Percentiles rank a stretch among this genome's conserved stretches.
These are phyloP conservation scores for Penicillium cinerascens DNA, from an alignment of 495 filamentous ascomycete genomes.

Conservation along the genomic window DNA sequence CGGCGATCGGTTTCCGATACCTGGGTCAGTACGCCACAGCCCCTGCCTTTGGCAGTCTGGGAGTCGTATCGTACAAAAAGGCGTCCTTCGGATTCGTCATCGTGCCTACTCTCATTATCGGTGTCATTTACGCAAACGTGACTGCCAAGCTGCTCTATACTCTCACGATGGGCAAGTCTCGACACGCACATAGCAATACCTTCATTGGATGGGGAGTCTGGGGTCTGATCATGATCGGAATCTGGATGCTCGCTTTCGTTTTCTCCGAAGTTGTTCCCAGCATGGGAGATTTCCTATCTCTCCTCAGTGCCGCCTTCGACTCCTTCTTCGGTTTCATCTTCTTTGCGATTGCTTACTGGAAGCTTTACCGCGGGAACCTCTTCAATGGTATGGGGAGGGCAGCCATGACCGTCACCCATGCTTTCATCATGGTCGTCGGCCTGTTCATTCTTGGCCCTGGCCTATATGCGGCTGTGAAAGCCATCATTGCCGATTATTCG, in stretches of 20 bases:
- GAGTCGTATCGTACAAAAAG: conserved; percentile 44
- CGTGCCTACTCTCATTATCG: conserved; percentile 49
- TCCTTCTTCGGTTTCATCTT: conserved; percentile 43
- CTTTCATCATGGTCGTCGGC: conserved; percentile 38
- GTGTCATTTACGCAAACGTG: conserved; percentile 50
- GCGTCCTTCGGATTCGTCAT: conserved; percentile 45
- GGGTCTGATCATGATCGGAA: conserved; percentile 39
- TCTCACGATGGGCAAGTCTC: conserved; percentile 42
- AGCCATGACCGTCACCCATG: conserved; percentile 40
- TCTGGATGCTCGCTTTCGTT: conserved; percentile 46
- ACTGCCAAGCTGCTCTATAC: conserved; percentile 50
- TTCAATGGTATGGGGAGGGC: conserved; percentile 25
- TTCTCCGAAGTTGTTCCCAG: conserved; percentile 52
- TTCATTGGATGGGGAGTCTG: conserved; percentile 49
- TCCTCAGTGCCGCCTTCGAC: conserved; percentile 45
- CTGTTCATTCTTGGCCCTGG: conserved; percentile 51
- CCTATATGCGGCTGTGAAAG: conserved; percentile 50
- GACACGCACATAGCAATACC: conserved; percentile 49
- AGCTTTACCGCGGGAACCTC: conserved; percentile 36
- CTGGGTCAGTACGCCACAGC: conserved; percentile 47
- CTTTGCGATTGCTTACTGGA: conserved; percentile 51
- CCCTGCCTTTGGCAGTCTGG: conserved; percentile 51
- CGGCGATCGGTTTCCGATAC: conserved; percentile 50
- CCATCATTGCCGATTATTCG: conserved; percentile 48
- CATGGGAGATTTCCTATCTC: conserved; percentile 47